phyloP scores from a whole-genome alignment of 495 filamentous ascomycete genomes.

The Penicillium cinerascens region DNA sequence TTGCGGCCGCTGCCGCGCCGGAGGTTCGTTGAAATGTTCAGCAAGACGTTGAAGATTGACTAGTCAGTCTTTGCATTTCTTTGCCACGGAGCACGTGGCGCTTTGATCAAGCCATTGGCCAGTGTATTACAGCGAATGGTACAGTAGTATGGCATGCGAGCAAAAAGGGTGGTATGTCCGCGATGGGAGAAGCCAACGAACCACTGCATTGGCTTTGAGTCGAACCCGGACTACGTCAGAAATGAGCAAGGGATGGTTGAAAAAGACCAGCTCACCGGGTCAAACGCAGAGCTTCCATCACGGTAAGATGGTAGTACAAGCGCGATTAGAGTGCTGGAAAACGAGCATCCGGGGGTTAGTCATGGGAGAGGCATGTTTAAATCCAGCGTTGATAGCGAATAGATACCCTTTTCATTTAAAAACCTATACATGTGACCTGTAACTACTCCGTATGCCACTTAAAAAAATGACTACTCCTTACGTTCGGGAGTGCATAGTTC shows the following conservation, averaged over 20 bases:
- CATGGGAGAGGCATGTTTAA: background rate
- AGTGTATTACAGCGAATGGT: background rate
- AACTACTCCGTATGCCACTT: background rate
- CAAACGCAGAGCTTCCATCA: background rate
- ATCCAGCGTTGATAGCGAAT: conserved; percentile 2
- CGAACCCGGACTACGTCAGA: background rate
- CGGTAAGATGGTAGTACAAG: background rate
- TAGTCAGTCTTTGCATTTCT: background rate
- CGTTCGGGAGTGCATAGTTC: background rate
- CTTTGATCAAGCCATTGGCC: background rate
- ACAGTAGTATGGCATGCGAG: background rate
- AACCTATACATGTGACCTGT: background rate
- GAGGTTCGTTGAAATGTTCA: conserved; percentile 33
- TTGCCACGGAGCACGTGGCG: no score
- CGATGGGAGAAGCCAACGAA: no score
- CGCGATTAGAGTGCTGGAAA: background rate
- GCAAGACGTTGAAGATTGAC: background rate
- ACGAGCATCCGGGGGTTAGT: background rate
- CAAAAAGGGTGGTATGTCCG: background rate
- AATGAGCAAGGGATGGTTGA: background rate
- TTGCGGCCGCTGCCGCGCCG: conserved; percentile 39
- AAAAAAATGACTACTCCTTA: background rate
- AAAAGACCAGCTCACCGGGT: background rate
- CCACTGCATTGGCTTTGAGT: background rate
- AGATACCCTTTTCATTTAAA: conserved; percentile 4